Evolutionary conservation across 352 stramenopile species (phyloP), one percentile per base, ranked within the genome.

Genomic region (Globisporangium spiculum): DNA sequence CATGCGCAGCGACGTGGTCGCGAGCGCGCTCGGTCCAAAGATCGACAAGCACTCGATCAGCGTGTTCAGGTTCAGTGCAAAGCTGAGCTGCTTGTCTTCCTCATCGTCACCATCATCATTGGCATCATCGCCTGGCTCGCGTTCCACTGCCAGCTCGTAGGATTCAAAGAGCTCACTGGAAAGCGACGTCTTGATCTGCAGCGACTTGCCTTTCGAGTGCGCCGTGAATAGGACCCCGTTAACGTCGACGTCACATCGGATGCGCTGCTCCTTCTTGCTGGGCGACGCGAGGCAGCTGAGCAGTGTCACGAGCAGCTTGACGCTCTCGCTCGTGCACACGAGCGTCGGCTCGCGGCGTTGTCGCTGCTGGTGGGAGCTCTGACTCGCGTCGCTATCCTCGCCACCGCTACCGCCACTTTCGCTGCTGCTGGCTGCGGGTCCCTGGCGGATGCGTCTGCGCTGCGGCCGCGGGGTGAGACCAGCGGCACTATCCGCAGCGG

Each of bases 151-250:
- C 10, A 94, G 82, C 56, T 76, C 60, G 76, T 82, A 96, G 36
- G 74, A 76, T 55, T 93, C 86, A 63, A 96, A 96, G 6, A 96
- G 68, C 66, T 93, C 84, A n/a, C 69, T 74, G 10, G 79, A 75
- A 9, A 94, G 79, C 10, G 84, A 92, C 30, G 88, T 92, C 78
- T 94, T 96, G 73, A 96, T 81, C 81, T 96, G 88, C 30, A 96
- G 76, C 66, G 86, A 92, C 66, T 96, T 96, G 57, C 88, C 86
- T 58, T 87, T 89, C n/a, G 88, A 94, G 60, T 94, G 83, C 30
- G 78, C 70, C 4, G 86, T 94, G 69, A 96, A 92, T 3, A 93
- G 73, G 70, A 92, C 60, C 38, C 88, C 86, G 7, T 71, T 69
- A 9, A 41, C 27, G 60, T 96, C 88, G 48, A 90, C 76, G 70